Conservation (phyloP, 495 filamentous ascomycete genomes). For the Tirmania nivea region DNA sequence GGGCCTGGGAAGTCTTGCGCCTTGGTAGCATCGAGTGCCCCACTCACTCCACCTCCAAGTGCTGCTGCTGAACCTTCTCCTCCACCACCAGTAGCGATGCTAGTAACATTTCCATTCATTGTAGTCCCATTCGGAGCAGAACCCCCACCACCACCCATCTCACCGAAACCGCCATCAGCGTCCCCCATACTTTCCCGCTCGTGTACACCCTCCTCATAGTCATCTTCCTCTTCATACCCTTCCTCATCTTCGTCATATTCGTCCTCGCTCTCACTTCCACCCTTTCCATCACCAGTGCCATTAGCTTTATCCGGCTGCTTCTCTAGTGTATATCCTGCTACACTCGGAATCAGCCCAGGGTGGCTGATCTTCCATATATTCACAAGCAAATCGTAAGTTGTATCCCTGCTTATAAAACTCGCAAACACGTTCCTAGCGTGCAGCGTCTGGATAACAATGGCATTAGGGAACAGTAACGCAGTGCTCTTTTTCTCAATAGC, state of each 20-base stretch:
- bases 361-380: constrained; percentile 97
- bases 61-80: constrained; percentile 19
- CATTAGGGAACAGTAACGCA: constrained; percentile 89
- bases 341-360: constrained; percentile 64
- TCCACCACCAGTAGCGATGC: constrained; percentile 23
- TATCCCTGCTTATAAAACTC: constrained; percentile 80
- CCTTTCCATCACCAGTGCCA: constrained; percentile 17
- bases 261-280: constrained; percentile 27
- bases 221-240: constrained; percentile 39
- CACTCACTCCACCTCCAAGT: constrained; percentile 23
- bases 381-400: constrained; percentile 89
- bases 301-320: constrained; percentile 46
- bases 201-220: constrained; percentile 43
- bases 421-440: constrained; percentile 92
- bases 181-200: constrained; percentile 21
- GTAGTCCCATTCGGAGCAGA: constrained; percentile 39
- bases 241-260: constrained; percentile 36
- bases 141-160: constrained; percentile 36
- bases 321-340: constrained; percentile 66
- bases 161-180: constrained; percentile 52
- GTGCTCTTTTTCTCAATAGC: constrained; percentile 93
- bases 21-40: constrained; percentile 30
- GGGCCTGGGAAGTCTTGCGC: constrained; percentile 66
- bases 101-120: constrained; percentile 32
- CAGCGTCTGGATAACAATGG: constrained; percentile 84